Conservation (phyloP, 805 yeast species). For the Metschnikowia colocasiae region DNA sequence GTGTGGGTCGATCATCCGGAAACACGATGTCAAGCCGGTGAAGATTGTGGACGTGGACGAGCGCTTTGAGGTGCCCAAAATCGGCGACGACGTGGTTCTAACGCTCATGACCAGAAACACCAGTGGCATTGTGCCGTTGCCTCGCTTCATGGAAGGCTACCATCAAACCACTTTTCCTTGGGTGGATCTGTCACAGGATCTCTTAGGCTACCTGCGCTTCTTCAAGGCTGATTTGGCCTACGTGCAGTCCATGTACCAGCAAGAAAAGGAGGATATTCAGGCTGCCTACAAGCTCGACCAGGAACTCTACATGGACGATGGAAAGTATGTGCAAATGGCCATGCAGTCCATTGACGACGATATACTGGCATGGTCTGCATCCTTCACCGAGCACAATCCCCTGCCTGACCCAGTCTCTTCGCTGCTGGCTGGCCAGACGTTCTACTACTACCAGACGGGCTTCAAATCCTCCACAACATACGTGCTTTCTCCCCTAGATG, state of each 20-base stretch:
- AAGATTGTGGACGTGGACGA: conserved; percentile 46
- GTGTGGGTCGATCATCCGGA: conserved; percentile 56
- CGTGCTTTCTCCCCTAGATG: conserved; percentile 75
- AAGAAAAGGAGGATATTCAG: conserved; percentile 55
- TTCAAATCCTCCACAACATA: conserved; percentile 60
- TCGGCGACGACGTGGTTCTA: conserved; percentile 52
- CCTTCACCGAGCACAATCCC: conserved; percentile 21
- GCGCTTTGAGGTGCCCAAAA: conserved; percentile 53
- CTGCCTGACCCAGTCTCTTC: conserved; percentile 29
- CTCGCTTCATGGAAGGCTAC: conserved; percentile 36
- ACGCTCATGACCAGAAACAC: conserved; percentile 55
- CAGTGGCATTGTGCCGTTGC: conserved; percentile 49
- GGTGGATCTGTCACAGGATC: conserved; percentile 31
- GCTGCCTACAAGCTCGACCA: conserved; percentile 55
- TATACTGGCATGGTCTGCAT: conserved; percentile 36
- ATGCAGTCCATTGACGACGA: conserved; percentile 48
- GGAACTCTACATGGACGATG: conserved; percentile 57
- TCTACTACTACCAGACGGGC: conserved; percentile 74
- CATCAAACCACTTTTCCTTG: conserved; percentile 49
- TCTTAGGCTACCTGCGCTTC: conserved; percentile 55
- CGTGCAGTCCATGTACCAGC: conserved; percentile 49
- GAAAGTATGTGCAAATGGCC: conserved; percentile 53
- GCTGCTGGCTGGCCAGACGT: conserved; percentile 21
- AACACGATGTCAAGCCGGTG: conserved; percentile 65
- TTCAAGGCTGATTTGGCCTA: conserved; percentile 62